Evolutionary conservation across 2,329 filamentous ascomycete species (phyloP).

Genomic region (Cercospora nicotianae): DNA sequence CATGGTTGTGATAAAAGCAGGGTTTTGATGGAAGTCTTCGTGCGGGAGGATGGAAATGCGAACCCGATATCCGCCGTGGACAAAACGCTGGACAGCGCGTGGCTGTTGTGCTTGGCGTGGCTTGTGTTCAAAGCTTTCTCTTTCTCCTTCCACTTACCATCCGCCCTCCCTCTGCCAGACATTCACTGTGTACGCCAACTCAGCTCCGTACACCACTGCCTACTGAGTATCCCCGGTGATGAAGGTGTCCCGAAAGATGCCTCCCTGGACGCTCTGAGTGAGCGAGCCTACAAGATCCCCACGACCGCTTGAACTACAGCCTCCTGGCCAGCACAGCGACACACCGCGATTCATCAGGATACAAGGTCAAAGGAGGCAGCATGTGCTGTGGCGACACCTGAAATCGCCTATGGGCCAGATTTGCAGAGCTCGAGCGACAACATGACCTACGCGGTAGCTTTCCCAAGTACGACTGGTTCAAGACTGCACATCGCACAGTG

Average conservation of each 20-base stretch:
- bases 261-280: background rate
- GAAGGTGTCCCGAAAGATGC: background rate
- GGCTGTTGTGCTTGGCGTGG: background rate
- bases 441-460: background rate
- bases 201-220: background rate
- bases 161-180: background rate
- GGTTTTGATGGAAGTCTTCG: background rate
- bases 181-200: background rate
- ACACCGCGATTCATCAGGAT: no score
- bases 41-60: background rate
- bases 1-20: slow-evolving; percentile 36
- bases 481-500: background rate
- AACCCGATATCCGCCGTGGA: background rate
- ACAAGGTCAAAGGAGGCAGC: no score
- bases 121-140: background rate
- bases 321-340: no score
- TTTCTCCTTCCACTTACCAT: background rate
- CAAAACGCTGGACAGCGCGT: background rate
- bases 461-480: background rate
- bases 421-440: background rate
- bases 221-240: background rate
- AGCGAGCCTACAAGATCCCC: background rate
- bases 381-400: background rate
- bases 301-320: no score
- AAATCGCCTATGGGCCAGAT: background rate